Percentiles rank a stretch among this genome's conserved stretches.
phyloP scores from a whole-genome alignment of 352 stramenopile species.

The Globisporangium barbulae region DNA sequence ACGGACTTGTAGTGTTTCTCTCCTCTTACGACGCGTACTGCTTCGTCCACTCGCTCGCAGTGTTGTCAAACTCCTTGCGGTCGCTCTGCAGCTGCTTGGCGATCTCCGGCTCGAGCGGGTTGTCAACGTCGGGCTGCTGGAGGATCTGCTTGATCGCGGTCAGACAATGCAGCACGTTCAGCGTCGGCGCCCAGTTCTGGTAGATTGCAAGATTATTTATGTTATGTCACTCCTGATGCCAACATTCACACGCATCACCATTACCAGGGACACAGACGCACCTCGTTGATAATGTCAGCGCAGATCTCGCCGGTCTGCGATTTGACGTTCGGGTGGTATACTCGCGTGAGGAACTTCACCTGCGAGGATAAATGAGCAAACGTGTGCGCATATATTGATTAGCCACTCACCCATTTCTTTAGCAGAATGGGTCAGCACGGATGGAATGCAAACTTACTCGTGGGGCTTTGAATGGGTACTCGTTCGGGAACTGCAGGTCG shows the following conservation, averaged over 20 bases:
- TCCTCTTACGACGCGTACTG: constrained; percentile 78
- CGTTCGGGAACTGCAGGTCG: constrained; percentile 93
- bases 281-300: constrained; percentile 92
- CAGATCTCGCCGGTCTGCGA: constrained; percentile 96
- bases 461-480: constrained; percentile 96
- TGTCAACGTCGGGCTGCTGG: constrained; percentile 93
- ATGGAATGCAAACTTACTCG: constrained; percentile 40
- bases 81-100: constrained; percentile 92
- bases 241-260: background rate
- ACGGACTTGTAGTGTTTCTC: too few species aligned
- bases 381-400: background rate
- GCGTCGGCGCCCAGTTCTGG: constrained; percentile 94
- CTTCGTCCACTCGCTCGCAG: constrained; percentile 91
- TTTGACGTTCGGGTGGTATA: constrained; percentile 98
- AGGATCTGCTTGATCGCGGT: constrained; percentile 94
- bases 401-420: background rate
- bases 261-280: constrained; percentile 9
- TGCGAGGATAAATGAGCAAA: constrained; percentile 18
- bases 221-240: background rate
- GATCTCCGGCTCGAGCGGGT: constrained; percentile 95
- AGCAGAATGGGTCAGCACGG: background rate
- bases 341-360: constrained; percentile 93
- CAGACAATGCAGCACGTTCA: constrained; percentile 92
- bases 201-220: background rate
- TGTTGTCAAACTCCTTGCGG: constrained; percentile 92